These are phyloP conservation scores for Xylaria nigripes DNA, from an alignment of 495 filamentous ascomycete species.

Conservation along the genomic window DNA sequence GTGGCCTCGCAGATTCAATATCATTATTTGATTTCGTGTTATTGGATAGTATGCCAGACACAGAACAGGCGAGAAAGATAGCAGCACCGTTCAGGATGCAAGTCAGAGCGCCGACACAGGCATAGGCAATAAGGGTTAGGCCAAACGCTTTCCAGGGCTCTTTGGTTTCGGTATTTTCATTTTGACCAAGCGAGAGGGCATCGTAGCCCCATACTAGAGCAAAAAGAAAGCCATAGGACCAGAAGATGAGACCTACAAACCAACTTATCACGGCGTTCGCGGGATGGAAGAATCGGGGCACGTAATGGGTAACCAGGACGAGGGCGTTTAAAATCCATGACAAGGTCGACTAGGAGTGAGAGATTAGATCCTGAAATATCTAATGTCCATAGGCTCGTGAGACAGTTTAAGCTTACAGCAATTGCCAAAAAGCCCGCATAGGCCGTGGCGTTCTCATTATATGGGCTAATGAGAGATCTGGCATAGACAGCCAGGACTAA, in stretches of 20 bases:
- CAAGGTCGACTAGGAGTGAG: constrained; percentile 24
- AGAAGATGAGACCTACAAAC: constrained; percentile 31
- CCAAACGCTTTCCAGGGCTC: constrained; percentile 15
- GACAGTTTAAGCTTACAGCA: constrained; percentile 23
- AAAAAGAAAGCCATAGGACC: constrained; percentile 36
- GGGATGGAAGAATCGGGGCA: constrained; percentile 30
- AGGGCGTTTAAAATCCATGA: constrained; percentile 31
- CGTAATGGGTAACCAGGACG: constrained; percentile 19
- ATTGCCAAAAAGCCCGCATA: constrained; percentile 30
- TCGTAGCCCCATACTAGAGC: constrained; percentile 26
- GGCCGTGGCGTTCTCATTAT: constrained; percentile 14
- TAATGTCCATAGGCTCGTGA: neutral
- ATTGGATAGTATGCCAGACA: too few species aligned
- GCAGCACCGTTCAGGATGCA: constrained; percentile 33
- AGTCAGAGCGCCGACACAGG: constrained; percentile 32
- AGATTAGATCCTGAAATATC: neutral
- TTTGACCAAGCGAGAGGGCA: constrained; percentile 18
- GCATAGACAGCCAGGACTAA: constrained; percentile 28
- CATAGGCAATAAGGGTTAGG: constrained; percentile 27
- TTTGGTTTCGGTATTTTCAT: neutral
- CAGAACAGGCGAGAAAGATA: constrained; percentile 30
- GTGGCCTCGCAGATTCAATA: neutral
- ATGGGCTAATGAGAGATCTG: constrained; percentile 20
- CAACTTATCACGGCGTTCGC: constrained; percentile 23
- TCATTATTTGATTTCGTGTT: too few species aligned